phyloP scores from a whole-genome alignment of 768 basidiomycete species.

The Boletellus ananas region DNA sequence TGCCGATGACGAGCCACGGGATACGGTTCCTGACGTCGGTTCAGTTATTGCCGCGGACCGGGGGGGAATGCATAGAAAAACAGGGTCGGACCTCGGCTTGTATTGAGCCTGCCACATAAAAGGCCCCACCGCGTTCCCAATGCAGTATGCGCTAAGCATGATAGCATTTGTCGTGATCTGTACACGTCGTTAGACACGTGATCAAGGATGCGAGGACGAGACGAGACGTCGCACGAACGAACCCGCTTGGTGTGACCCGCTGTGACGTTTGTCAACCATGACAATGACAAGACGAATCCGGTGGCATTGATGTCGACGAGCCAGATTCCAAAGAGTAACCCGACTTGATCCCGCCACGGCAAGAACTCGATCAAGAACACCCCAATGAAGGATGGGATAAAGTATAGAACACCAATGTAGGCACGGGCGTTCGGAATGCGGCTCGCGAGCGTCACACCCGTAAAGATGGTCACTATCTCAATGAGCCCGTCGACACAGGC shows the following conservation, averaged over 20 bases:
- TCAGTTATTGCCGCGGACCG: not conserved
- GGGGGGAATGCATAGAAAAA: too few relatives aligned
- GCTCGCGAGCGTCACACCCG: conserved; percentile 58
- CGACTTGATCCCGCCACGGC: conserved; percentile 63
- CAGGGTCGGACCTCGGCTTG: conserved; percentile 49
- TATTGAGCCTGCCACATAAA: conserved; percentile 76
- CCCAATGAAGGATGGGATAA: conserved; percentile 64
- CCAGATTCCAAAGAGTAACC: conserved; percentile 49
- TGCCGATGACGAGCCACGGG: conserved; percentile 74
- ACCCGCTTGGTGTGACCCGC: conserved; percentile 73
- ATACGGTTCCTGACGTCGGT: conserved; percentile 54
- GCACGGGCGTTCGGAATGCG: conserved; percentile 55
- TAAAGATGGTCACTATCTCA: conserved; percentile 67
- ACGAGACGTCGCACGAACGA: conserved; percentile 31
- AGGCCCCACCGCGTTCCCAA: conserved; percentile 65
- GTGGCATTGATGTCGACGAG: conserved; percentile 46
- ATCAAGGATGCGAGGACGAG: not conserved
- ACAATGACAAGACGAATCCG: conserved; percentile 56
- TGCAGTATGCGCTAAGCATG: conserved; percentile 66
- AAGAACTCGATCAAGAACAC: conserved; percentile 58
- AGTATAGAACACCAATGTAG: conserved; percentile 58
- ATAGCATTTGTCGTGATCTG: conserved; percentile 54
- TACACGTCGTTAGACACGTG: not conserved
- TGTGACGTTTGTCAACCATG: conserved; percentile 64
- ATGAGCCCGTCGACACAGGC: conserved; percentile 63